phyloP scores from a whole-genome alignment of 1,284 basidiomycete genomes.

The Fomitopsis schrenkii region DNA sequence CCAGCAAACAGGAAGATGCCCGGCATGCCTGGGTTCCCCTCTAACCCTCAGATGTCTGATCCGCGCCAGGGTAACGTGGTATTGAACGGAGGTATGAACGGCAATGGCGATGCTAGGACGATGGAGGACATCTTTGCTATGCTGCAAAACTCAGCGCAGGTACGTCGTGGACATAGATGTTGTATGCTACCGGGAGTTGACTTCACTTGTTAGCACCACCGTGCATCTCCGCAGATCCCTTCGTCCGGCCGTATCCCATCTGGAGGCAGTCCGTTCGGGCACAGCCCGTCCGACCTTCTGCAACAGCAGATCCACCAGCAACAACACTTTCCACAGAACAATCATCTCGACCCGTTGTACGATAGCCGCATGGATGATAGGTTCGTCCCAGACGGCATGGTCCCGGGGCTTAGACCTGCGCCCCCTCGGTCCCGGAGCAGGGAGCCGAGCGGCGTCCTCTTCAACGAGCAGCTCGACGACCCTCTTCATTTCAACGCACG shows the following conservation, averaged over 20 bases:
- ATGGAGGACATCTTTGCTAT: conserved; percentile 77
- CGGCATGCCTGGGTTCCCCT: conserved; percentile 33
- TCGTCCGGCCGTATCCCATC: conserved; percentile 22
- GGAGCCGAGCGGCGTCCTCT: conserved; percentile 48
- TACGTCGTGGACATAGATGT: conserved; percentile 22
- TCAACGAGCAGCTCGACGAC: conserved; percentile 60
- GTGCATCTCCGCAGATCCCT: conserved; percentile 24
- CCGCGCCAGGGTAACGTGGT: conserved; percentile 43
- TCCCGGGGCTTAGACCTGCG: conserved; percentile 70
- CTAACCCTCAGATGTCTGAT: conserved; percentile 40
- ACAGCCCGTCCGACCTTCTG: conserved; percentile 23
- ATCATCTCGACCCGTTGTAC: conserved; percentile 63
- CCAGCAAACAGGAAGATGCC: conserved; percentile 35
- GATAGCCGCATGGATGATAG: conserved; percentile 71
- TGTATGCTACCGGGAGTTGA: background rate
- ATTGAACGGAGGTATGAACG: conserved; percentile 33
- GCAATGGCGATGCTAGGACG: conserved; percentile 46
- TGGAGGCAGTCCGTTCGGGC: conserved; percentile 26
- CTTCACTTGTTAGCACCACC: conserved; percentile 22
- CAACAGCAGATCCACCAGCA: conserved; percentile 45
- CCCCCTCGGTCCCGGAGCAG: conserved; percentile 53
- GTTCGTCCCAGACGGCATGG: conserved; percentile 79
- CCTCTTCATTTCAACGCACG: conserved; percentile 52
- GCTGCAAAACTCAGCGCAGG: conserved; percentile 63
- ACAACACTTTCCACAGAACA: conserved; percentile 32